Evolutionary conservation across 116 monocot genomes (phyloP).

Genomic region (Trichopus zeylanicus): DNA sequence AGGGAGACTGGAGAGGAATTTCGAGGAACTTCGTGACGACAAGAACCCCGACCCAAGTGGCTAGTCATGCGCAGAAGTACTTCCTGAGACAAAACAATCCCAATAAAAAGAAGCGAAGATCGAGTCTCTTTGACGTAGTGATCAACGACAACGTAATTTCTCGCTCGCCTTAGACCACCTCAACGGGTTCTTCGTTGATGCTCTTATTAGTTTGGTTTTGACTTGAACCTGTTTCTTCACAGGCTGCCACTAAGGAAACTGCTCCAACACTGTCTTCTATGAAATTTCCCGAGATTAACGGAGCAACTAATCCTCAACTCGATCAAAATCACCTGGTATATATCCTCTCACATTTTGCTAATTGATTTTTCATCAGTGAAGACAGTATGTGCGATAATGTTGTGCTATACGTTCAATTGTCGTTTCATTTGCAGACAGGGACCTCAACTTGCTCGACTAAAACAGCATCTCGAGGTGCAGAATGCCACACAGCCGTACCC

Average conservation of each 20-base stretch:
- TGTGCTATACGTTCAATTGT: not conserved
- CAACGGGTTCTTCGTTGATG: not conserved
- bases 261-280: not conserved
- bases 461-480: not conserved
- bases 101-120: conserved; percentile 52
- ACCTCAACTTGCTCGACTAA: not conserved
- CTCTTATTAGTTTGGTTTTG: not conserved
- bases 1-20: conserved; percentile 90
- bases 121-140: conserved; percentile 50
- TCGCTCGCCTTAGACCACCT: not conserved
- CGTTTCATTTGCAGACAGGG: not conserved
- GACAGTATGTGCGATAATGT: not conserved
- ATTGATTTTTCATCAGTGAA: not conserved
- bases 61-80: conserved; percentile 90
- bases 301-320: not conserved
- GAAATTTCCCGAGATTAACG: not conserved
- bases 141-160: conserved; percentile 26
- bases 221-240: not conserved
- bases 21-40: conserved; percentile 67
- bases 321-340: not conserved
- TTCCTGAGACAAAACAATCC: conserved; percentile 63
- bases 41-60: conserved; percentile 83
- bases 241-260: conserved; percentile 2
- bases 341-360: not conserved
- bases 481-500: not conserved